Evolutionary conservation across 371 early-diverging fungal genomes (phyloP).

Genomic region (Choanephora cucurbitarum): DNA sequence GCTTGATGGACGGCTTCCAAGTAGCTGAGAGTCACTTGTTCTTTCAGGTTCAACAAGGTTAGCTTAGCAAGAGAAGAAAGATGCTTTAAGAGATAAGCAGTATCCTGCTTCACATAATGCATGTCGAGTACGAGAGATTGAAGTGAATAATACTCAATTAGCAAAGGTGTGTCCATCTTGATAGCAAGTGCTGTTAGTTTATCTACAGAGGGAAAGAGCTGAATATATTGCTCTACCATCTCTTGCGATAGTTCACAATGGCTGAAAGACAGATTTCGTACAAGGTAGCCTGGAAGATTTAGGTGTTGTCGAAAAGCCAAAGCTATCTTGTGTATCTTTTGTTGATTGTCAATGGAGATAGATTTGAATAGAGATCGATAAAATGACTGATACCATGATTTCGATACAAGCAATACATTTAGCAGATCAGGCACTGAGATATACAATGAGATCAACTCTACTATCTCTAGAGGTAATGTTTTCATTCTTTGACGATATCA

Average conservation of each 20-base stretch:
- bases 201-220: slow-evolving; percentile 13
- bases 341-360: slow-evolving; percentile 2
- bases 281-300: slow-evolving; percentile 10
- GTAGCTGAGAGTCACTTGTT: slow-evolving; percentile 18
- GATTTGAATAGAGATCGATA: slow-evolving; percentile 9
- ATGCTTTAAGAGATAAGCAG: slow-evolving; percentile 13
- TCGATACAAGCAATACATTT: slow-evolving; percentile 16
- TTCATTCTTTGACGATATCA: neutral
- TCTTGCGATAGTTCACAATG: slow-evolving; percentile 2
- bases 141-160: neutral
- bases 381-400: slow-evolving; percentile 18
- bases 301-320: slow-evolving; percentile 7
- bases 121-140: neutral
- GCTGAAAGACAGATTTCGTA: slow-evolving; percentile 2
- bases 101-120: neutral
- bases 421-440: slow-evolving; percentile 9
- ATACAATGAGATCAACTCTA: slow-evolving; percentile 13
- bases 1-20: slow-evolving; percentile 18
- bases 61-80: slow-evolving; percentile 14
- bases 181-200: slow-evolving; percentile 5
- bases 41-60: slow-evolving; percentile 9
- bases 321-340: slow-evolving; percentile 3
- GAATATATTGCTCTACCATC: neutral
- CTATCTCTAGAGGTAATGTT: slow-evolving; percentile 15
- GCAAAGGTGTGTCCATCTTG: slow-evolving; percentile 8